Conservation (phyloP, 2,329 filamentous ascomycete genomes). For the Colletotrichum costaricense region DNA sequence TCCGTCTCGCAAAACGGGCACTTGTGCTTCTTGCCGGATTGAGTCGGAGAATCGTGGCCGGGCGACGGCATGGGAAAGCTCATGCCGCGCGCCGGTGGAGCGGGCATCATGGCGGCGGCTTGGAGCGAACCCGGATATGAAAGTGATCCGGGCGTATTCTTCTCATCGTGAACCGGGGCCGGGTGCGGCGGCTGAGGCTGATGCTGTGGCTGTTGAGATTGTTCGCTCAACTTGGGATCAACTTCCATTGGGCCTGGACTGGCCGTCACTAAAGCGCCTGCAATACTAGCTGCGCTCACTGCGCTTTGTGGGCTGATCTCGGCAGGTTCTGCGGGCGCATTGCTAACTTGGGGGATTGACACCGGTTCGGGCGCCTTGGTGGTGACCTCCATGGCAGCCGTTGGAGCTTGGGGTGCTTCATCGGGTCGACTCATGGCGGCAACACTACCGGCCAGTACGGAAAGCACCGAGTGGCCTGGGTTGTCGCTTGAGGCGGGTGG, state of each 20-base stretch:
- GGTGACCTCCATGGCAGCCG: slow-evolving; percentile 55
- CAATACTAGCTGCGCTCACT: slow-evolving; percentile 52
- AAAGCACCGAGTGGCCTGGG: slow-evolving; percentile 63
- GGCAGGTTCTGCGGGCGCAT: slow-evolving; percentile 50
- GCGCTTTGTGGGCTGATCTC: slow-evolving; percentile 58
- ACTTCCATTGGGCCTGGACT: slow-evolving; percentile 67
- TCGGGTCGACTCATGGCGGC: slow-evolving; percentile 66
- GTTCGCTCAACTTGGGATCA: slow-evolving; percentile 53
- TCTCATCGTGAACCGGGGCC: slow-evolving; percentile 63
- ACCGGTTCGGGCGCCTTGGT: slow-evolving; percentile 44
- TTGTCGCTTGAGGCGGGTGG: slow-evolving; percentile 62
- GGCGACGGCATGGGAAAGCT: slow-evolving; percentile 66
- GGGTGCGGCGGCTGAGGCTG: slow-evolving; percentile 48
- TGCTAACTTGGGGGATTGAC: slow-evolving; percentile 44
- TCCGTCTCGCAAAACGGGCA: slow-evolving; percentile 97
- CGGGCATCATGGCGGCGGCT: slow-evolving; percentile 53
- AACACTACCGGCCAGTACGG: slow-evolving; percentile 65
- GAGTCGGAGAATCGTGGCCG: slow-evolving; percentile 64
- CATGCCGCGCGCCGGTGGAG: slow-evolving; percentile 62
- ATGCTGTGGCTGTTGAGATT: slow-evolving; percentile 57
- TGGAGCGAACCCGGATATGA: slow-evolving; percentile 67
- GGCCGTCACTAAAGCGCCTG: slow-evolving; percentile 56
- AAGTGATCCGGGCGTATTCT: slow-evolving; percentile 60
- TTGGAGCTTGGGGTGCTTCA: slow-evolving; percentile 61
- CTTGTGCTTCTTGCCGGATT: slow-evolving; percentile 85